Evolutionary conservation across 495 filamentous ascomycete species (phyloP).

Genomic region (Hapsidospora chrysogenum): DNA sequence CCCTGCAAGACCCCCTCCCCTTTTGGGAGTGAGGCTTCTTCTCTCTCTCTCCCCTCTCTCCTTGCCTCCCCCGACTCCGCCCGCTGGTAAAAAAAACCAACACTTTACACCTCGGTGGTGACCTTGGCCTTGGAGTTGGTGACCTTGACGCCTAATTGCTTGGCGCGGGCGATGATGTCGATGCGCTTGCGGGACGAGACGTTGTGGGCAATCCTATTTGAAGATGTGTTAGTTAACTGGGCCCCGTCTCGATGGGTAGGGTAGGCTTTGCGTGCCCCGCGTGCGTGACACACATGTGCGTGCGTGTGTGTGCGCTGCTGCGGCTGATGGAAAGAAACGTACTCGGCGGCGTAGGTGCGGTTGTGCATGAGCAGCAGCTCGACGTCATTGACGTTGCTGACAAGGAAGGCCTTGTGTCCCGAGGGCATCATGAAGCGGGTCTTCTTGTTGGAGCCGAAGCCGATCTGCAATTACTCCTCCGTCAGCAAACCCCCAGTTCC

Average conservation of each 20-base stretch:
- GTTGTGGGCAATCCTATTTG: slow-evolving; percentile 73
- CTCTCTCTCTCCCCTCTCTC: neutral
- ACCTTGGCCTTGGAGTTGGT: slow-evolving; percentile 98
- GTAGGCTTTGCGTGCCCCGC: too few relatives aligned
- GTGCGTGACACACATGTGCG: neutral
- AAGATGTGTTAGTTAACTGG: slow-evolving; percentile 3
- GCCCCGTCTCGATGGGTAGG: too few relatives aligned
- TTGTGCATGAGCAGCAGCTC: slow-evolving; percentile 99
- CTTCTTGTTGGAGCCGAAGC: slow-evolving; percentile 96
- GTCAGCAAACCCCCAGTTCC: slow-evolving; percentile 1
- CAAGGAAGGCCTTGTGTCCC: slow-evolving; percentile 98
- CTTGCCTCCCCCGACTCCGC: neutral
- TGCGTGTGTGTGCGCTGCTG: neutral
- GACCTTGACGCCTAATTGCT: slow-evolving; percentile 96
- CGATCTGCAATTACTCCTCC: slow-evolving; percentile 45
- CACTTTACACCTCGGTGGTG: slow-evolving; percentile 85
- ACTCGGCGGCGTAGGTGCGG: slow-evolving; percentile 96
- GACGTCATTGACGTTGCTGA: slow-evolving; percentile 87
- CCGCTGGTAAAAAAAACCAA: too few relatives aligned
- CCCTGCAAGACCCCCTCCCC: too few relatives aligned
- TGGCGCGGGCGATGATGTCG: slow-evolving; percentile 88
- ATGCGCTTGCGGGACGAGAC: slow-evolving; percentile 97
- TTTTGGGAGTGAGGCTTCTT: too few relatives aligned
- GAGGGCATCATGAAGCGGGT: slow-evolving; percentile 97
- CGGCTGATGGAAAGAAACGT: slow-evolving; percentile 26